Evolutionary conservation across 139 green algal genomes (phyloP), one percentile per base, ranked within the genome.

Genomic region (Chlamydomonas schloesseri): DNA sequence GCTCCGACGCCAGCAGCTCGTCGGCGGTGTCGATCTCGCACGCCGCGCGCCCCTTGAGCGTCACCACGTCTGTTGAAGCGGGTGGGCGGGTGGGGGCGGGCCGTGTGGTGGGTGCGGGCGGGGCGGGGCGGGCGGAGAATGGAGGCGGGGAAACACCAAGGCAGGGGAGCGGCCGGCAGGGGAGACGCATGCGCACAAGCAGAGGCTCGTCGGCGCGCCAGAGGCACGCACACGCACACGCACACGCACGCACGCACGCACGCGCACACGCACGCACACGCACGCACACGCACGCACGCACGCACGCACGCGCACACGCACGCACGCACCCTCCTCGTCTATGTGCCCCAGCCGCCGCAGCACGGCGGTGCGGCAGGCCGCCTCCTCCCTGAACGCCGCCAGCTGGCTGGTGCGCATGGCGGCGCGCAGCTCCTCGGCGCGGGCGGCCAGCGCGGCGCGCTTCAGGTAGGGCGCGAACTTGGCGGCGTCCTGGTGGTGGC

Each of bases 1-100:
- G 91, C 91, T 98, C 96, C 29, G 93, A 92, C 14, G 91, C 84
- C 60, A 97, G 76, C 82, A 98, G 91, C 90, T 98, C 96, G 78
- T 98, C 96, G 14, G 95, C 94, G 1, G 96, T 97, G 90, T 96
- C 95, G 65, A 98, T 95, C 89, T 97, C 93, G 75, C 94, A 97
- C 23, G 96, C 96, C 15, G 94, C 96, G 21, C 91, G 81, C 24
- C 95, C 95, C 84, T 97, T 93, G 23, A 92, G 82, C 62, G 85
- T 81, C 69, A 93, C 90, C 24, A 91, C 87, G 53, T 88, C 90
- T 90, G 47, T 47, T 60, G n/a, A 8, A 46, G 23, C 5, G 21
- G 8, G 31, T 33, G 23, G n/a, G 37, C 3, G 24, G 33, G 68
- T 5, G 28, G 11, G 55, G 6, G 8, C 11, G 69, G 34, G 13